A percentile compares a stretch with the other conserved stretches of the same genome.
Conservation (phyloP, 164 flowering plant genomes). For the Annona squamosa region DNA sequence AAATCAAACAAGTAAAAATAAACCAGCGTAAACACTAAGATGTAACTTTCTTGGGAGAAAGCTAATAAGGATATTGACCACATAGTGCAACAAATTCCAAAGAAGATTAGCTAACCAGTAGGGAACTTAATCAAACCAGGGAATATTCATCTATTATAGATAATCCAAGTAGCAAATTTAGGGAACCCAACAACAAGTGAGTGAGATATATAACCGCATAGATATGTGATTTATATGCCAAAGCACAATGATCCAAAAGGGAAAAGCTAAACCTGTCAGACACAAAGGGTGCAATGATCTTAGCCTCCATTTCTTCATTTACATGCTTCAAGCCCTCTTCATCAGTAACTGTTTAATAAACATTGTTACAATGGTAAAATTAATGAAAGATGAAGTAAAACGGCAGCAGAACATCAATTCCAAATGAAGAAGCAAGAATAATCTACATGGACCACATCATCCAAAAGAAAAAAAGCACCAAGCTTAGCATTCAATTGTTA, state of each 20-base stretch:
- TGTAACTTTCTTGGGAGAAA: too few relatives aligned
- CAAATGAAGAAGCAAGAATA: not conserved
- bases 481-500: not conserved
- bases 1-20: too few relatives aligned
- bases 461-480: not conserved
- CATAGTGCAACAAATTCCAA: too few relatives aligned
- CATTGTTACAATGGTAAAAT: slow-evolving; percentile 24
- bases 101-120: too few relatives aligned
- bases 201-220: too few relatives aligned
- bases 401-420: not conserved
- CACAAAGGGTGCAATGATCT: slow-evolving; percentile 40
- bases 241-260: not conserved
- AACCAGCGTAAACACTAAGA: too few relatives aligned
- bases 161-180: too few relatives aligned
- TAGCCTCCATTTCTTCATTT: slow-evolving; percentile 76
- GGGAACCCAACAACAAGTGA: too few relatives aligned
- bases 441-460: not conserved
- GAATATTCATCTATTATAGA: too few relatives aligned
- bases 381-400: slow-evolving; percentile 2
- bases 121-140: too few relatives aligned
- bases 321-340: slow-evolving; percentile 92
- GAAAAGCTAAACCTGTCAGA: slow-evolving; percentile 43
- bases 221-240: too few relatives aligned
- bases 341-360: slow-evolving; percentile 67
- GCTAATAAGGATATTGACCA: too few relatives aligned